phyloP scores from a whole-genome alignment of 768 basidiomycete species.

The Agaricus subrufescens region DNA sequence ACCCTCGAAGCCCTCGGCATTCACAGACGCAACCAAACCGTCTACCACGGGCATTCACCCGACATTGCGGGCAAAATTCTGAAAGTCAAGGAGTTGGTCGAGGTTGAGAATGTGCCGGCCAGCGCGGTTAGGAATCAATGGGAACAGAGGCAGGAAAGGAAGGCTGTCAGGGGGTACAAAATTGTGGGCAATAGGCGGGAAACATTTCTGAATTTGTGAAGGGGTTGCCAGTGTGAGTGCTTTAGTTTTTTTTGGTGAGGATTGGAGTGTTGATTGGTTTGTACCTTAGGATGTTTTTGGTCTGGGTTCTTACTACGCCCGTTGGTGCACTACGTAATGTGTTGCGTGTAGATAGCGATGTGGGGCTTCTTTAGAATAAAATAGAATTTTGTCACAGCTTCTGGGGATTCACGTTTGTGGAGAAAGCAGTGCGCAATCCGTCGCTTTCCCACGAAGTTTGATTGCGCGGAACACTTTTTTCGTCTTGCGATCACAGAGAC shows the following conservation, averaged over 20 bases:
- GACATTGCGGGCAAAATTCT: slow-evolving; percentile 85
- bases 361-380: no score
- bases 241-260: neutral
- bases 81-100: slow-evolving; percentile 82
- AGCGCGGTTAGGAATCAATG: slow-evolving; percentile 63
- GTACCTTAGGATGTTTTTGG: no score
- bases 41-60: slow-evolving; percentile 71
- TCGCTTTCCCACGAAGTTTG: slow-evolving; percentile 4
- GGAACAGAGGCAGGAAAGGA: slow-evolving; percentile 64
- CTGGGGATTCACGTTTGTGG: no score
- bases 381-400: neutral
- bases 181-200: slow-evolving; percentile 39
- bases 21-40: slow-evolving; percentile 77
- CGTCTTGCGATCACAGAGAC: neutral
- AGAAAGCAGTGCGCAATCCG: no score
- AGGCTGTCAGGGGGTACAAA: slow-evolving; percentile 63
- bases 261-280: no score
- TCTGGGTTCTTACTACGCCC: no score
- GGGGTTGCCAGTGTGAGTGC: neutral
- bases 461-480: neutral
- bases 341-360: no score
- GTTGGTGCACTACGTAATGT: no score
- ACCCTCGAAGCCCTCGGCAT: slow-evolving; percentile 84
- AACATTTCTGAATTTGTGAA: slow-evolving; percentile 26
- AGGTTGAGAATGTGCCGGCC: slow-evolving; percentile 79